Conservation (phyloP, 768 basidiomycete genomes). For the Chiua virens region DNA sequence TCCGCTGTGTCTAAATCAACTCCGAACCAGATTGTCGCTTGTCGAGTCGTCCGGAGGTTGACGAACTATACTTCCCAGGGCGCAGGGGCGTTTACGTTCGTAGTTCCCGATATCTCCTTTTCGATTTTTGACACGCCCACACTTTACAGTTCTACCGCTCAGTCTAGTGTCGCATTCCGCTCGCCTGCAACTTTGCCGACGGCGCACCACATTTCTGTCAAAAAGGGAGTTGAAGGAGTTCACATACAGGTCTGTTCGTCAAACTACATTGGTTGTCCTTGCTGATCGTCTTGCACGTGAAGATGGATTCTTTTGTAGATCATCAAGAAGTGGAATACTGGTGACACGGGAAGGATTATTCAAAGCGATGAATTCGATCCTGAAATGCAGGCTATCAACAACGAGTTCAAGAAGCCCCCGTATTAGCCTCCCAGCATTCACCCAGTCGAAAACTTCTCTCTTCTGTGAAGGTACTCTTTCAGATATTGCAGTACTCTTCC, state of each 20-base stretch:
- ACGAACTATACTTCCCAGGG: slow-evolving; percentile 54
- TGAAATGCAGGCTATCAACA: slow-evolving; percentile 56
- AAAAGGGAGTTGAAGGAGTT: slow-evolving; percentile 49
- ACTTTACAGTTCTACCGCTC: slow-evolving; percentile 37
- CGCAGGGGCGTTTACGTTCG: slow-evolving; percentile 54
- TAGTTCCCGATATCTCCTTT: slow-evolving; percentile 25
- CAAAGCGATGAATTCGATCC: slow-evolving; percentile 51
- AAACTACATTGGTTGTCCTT: not conserved
- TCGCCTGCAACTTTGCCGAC: slow-evolving; percentile 34
- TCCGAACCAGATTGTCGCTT: slow-evolving; percentile 57
- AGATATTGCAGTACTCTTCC: not conserved
- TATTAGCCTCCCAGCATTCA: slow-evolving; percentile 26
- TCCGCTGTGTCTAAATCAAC: not conserved
- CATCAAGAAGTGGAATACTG: slow-evolving; percentile 51
- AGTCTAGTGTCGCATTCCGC: slow-evolving; percentile 63
- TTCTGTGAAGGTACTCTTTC: not conserved
- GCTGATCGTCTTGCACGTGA: slow-evolving; percentile 1
- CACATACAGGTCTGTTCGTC: slow-evolving; percentile 54
- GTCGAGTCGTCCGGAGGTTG: slow-evolving; percentile 62
- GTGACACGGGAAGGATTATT: slow-evolving; percentile 53
- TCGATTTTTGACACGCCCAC: slow-evolving; percentile 4
- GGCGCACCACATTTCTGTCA: slow-evolving; percentile 31
- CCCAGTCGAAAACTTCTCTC: not conserved
- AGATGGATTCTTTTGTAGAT: slow-evolving; percentile 70
- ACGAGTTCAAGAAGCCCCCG: slow-evolving; percentile 64